Evolutionary conservation across 2,329 filamentous ascomycete genomes (phyloP).

Genomic region (Fusarium sp.): DNA sequence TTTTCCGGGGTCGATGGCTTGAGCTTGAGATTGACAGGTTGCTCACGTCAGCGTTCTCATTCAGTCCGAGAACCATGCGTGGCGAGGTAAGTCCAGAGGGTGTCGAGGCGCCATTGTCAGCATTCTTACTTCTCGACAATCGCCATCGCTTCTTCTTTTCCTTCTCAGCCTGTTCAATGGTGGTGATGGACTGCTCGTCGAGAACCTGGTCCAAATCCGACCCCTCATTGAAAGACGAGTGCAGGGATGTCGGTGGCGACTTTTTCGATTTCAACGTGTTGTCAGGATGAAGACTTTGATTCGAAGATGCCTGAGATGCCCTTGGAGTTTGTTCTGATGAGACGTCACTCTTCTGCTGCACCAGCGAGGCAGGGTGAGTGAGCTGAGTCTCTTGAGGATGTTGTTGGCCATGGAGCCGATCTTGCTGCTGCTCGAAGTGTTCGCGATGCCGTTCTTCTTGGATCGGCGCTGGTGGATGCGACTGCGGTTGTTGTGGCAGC

Average conservation of each 20-base stretch:
- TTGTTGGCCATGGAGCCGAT: constrained; percentile 22
- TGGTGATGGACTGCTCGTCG: constrained; percentile 65
- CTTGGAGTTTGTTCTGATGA: constrained; percentile 61
- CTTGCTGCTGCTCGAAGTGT: constrained; percentile 30
- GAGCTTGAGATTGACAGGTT: constrained; percentile 76
- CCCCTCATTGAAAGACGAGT: constrained; percentile 82
- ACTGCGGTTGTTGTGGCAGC: constrained; percentile 28
- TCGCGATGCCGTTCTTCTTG: constrained; percentile 39
- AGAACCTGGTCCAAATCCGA: constrained; percentile 79
- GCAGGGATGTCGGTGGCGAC: constrained; percentile 82
- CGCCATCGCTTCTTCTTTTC: constrained; percentile 80
- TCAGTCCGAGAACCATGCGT: constrained; percentile 66
- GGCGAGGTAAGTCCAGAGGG: constrained; percentile 58
- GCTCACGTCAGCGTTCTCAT: constrained; percentile 73
- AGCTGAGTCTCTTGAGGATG: constrained; percentile 35
- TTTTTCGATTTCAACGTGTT: constrained; percentile 71
- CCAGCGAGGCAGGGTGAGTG: constrained; percentile 23
- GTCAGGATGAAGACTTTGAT: constrained; percentile 57
- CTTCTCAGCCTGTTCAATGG: constrained; percentile 66
- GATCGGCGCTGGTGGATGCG: constrained; percentile 27
- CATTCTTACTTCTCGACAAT: constrained; percentile 73
- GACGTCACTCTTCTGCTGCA: constrained; percentile 45
- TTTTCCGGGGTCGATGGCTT: constrained; percentile 61
- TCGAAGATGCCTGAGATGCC: constrained; percentile 60
- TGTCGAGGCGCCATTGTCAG: constrained; percentile 63